Percentiles rank a stretch among this genome's conserved stretches.
Conservation (phyloP, 2,329 filamentous ascomycete genomes). For the Claviceps capensis region DNA sequence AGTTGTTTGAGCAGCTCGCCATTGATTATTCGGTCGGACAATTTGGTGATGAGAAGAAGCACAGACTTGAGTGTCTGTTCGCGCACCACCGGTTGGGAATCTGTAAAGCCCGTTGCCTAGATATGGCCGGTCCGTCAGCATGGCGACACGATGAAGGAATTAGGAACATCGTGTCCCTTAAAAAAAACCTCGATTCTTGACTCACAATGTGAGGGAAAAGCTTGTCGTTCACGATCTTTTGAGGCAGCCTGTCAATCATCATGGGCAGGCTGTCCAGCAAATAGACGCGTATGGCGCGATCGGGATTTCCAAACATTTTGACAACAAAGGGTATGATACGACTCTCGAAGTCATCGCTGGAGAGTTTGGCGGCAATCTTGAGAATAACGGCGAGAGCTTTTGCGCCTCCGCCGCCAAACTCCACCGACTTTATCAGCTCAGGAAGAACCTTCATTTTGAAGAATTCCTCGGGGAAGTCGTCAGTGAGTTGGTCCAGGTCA, state of each 20-base stretch:
- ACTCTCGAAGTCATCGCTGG: constrained; percentile 77
- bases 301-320: constrained; percentile 77
- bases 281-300: constrained; percentile 83
- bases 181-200: not conserved
- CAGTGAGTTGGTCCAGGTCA: constrained; percentile 72
- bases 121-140: constrained; percentile 7
- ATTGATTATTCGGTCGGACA: constrained; percentile 86
- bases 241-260: constrained; percentile 83
- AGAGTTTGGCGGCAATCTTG: constrained; percentile 79
- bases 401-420: constrained; percentile 89
- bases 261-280: constrained; percentile 74
- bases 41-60: constrained; percentile 70
- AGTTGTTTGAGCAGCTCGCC: constrained; percentile 82
- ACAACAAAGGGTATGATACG: constrained; percentile 78
- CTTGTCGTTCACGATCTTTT: constrained; percentile 86
- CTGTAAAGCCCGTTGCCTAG: constrained; percentile 85
- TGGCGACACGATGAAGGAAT: not conserved
- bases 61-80: constrained; percentile 96
- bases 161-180: not conserved
- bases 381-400: constrained; percentile 81
- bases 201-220: constrained; percentile 85
- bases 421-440: constrained; percentile 94
- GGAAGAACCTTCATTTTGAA: constrained; percentile 95
- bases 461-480: constrained; percentile 95
- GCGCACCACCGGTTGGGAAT: constrained; percentile 77